Evolutionary conservation across 192 early-diverging fungal species (phyloP), one percentile per base, ranked within the genome.

Genomic region (Phycomyces blakesleeanus): DNA sequence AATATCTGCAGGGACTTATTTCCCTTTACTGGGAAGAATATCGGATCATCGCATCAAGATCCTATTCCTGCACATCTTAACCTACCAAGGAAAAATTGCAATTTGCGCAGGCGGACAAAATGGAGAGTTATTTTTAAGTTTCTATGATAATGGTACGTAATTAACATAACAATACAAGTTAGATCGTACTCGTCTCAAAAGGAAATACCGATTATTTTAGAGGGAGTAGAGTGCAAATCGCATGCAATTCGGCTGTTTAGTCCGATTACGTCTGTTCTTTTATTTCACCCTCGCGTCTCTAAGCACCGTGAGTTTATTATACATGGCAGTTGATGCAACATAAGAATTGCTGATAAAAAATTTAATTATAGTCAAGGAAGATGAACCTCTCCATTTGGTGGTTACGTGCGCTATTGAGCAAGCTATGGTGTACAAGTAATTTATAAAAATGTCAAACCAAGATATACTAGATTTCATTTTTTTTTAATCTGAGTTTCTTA

Each of bases 381-480:
- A 72, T 26, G 47, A 56, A 15, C 72, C 75, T 9, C 67, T 82
- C 8, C 72, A 79, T 65, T 37, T 85, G 25, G 59, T 85, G 12
- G 77, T 85, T 10, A 85, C 83, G 7, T 81, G 81, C 53, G 81
- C 83, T 3, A 77, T 79, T 42, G 83, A 85, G 58, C 76, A 77
- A 49, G 83, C 72, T 6, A 75, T 75, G 54, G 61, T 82, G 3
- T 85, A 82, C 63, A 72, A 74, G 78, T 83, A 75, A 58, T 51
- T 11, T 0, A 2, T 2, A 16, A 0, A 44, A 2, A 22, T 24
- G 10, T 3, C 12, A 37, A 1, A 37, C 29, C 10, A 41, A 9
- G 12, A 8, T 38, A 20, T 14, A 18, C 12, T 38, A 34, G 29
- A 5, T 7, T 5, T 7, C 29, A 34, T 53, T 27, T 29, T 27